Conservation (phyloP, 305 asterid genomes). For the Euphrasia arctica region DNA sequence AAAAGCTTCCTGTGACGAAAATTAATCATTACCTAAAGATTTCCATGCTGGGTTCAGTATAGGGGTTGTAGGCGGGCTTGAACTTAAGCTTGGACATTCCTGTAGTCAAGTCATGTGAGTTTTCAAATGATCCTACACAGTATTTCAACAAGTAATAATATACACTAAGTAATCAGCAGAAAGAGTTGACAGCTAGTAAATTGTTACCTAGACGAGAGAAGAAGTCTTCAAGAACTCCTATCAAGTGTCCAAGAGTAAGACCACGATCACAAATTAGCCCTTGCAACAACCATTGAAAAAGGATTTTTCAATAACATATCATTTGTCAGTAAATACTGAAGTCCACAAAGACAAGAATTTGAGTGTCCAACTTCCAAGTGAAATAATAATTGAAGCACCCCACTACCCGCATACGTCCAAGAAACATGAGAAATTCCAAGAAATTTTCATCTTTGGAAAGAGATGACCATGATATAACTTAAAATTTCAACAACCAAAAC, state of each 20-base stretch:
- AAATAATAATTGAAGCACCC: neutral
- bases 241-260: conserved; percentile 88
- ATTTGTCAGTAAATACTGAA: neutral
- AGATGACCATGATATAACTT: neutral
- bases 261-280: conserved; percentile 93
- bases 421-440: neutral
- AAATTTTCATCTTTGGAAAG: neutral
- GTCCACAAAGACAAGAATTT: neutral
- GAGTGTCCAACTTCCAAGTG: neutral
- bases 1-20: conserved; percentile 5
- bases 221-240: conserved; percentile 87
- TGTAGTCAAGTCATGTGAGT: conserved; percentile 30
- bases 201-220: conserved; percentile 81
- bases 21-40: conserved; percentile 65
- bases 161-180: neutral
- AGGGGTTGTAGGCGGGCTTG: conserved; percentile 98
- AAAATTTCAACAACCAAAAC: neutral
- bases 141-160: neutral
- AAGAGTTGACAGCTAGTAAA: conserved; percentile 9
- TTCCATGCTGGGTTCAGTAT: conserved; percentile 99
- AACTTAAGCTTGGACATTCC: conserved; percentile 96
- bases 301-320: conserved; percentile 6
- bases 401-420: too few species aligned
- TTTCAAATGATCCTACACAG: conserved; percentile 14
- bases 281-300: conserved; percentile 28